Evolutionary conservation across 169 alveolate genomes (phyloP).

Genomic region (Plasmodium knowlesi): DNA sequence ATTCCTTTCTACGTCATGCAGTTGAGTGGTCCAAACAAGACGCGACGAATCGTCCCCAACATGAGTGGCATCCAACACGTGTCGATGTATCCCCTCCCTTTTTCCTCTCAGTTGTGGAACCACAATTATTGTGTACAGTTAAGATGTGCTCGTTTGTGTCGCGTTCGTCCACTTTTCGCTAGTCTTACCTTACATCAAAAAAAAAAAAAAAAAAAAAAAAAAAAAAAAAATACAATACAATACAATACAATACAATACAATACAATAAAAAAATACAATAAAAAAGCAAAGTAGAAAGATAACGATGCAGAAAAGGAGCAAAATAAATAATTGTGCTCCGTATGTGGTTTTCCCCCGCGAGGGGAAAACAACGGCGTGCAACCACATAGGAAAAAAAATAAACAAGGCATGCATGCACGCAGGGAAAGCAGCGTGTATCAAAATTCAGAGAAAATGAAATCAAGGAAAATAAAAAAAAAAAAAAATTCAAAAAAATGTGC

Average conservation of each 20-base stretch:
- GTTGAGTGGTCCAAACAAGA: not conserved
- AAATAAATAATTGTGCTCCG: not conserved
- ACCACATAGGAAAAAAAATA: not conserved
- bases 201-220: not conserved
- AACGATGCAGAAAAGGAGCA: not conserved
- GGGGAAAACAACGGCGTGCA: not conserved
- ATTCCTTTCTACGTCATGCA: not conserved
- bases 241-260: no score
- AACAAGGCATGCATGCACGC: not conserved
- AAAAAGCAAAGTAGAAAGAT: not conserved
- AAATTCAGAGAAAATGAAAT: not conserved
- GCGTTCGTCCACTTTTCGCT: not conserved
- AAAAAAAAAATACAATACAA: no score
- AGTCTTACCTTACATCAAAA: not conserved
- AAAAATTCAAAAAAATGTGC: not conserved
- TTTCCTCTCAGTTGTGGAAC: not conserved
- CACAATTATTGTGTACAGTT: not conserved
- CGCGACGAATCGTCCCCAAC: not conserved
- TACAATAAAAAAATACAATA: not conserved
- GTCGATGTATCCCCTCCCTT: not conserved
- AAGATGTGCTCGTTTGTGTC: not conserved
- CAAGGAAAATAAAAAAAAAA: not conserved
- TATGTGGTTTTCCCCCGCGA: not conserved
- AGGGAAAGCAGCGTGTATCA: not conserved
- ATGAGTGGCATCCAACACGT: not conserved